phyloP scores from a whole-genome alignment of 495 filamentous ascomycete genomes.

The Arthonia radiata region DNA sequence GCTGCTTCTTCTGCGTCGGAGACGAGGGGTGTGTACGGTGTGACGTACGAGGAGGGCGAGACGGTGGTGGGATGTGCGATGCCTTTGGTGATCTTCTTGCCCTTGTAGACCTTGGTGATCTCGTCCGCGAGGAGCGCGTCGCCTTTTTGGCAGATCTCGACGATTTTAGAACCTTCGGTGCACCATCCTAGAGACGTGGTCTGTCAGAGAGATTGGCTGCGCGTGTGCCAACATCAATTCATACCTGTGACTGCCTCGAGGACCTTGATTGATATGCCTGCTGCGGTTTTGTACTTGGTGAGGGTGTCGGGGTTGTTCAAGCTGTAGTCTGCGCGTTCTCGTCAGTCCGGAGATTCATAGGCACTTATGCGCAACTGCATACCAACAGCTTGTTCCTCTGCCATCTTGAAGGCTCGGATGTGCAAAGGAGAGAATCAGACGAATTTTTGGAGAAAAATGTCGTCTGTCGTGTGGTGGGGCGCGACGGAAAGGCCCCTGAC shows the following conservation, averaged over 20 bases:
- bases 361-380: too few relatives aligned
- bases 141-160: slow-evolving; percentile 80
- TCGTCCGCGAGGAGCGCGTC: slow-evolving; percentile 90
- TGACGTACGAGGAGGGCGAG: slow-evolving; percentile 82
- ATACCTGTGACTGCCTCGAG: slow-evolving; percentile 56
- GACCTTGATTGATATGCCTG: slow-evolving; percentile 80
- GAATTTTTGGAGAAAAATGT: too few relatives aligned
- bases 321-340: slow-evolving; percentile 68
- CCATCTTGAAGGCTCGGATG: too few relatives aligned
- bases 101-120: slow-evolving; percentile 85
- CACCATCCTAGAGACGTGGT: slow-evolving; percentile 32
- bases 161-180: slow-evolving; percentile 66
- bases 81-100: slow-evolving; percentile 88
- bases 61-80: slow-evolving; percentile 86
- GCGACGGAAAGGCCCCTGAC: too few relatives aligned
- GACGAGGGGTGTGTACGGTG: slow-evolving; percentile 79
- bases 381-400: too few relatives aligned
- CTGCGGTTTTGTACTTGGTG: slow-evolving; percentile 96
- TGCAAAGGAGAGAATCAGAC: too few relatives aligned
- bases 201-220: slow-evolving; percentile 8
- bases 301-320: slow-evolving; percentile 91
- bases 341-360: too few relatives aligned
- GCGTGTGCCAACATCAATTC: slow-evolving; percentile 3
- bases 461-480: too few relatives aligned
- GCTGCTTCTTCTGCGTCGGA: slow-evolving; percentile 67